phyloP scores from a whole-genome alignment of 768 basidiomycete genomes.

The Hortiboletus flavorubellus region DNA sequence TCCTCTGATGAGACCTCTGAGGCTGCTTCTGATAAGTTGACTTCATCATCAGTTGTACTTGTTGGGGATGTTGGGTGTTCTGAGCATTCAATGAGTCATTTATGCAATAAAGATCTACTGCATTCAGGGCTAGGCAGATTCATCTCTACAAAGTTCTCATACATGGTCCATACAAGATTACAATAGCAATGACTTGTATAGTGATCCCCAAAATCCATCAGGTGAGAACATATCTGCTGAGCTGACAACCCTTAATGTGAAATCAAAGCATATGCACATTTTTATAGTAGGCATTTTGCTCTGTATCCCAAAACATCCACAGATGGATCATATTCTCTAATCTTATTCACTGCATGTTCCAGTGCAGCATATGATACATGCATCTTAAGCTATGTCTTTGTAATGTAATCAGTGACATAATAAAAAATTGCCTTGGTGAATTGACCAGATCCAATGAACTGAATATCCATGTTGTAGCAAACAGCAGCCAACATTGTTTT shows the following conservation, averaged over 20 bases:
- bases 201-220: neutral
- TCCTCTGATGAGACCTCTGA: too few species aligned
- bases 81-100: too few species aligned
- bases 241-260: neutral
- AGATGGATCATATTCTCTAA: too few species aligned
- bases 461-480: neutral
- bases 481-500: neutral
- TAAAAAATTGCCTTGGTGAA: neutral
- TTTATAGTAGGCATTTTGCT: neutral
- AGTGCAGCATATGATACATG: neutral
- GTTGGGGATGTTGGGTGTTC: too few species aligned
- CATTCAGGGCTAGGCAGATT: too few species aligned
- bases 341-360: too few species aligned
- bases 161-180: neutral
- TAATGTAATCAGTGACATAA: neutral
- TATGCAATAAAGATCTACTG: too few species aligned
- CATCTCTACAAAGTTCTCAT: too few species aligned
- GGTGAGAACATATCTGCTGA: neutral
- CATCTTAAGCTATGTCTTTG: neutral
- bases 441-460: neutral
- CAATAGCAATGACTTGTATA: neutral
- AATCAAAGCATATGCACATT: neutral
- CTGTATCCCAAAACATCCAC: neutral
- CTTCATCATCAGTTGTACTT: too few species aligned
- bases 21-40: too few species aligned